These are phyloP conservation scores for Lophium mytilinum DNA, from an alignment of 495 filamentous ascomycete genomes.

Conservation along the genomic window DNA sequence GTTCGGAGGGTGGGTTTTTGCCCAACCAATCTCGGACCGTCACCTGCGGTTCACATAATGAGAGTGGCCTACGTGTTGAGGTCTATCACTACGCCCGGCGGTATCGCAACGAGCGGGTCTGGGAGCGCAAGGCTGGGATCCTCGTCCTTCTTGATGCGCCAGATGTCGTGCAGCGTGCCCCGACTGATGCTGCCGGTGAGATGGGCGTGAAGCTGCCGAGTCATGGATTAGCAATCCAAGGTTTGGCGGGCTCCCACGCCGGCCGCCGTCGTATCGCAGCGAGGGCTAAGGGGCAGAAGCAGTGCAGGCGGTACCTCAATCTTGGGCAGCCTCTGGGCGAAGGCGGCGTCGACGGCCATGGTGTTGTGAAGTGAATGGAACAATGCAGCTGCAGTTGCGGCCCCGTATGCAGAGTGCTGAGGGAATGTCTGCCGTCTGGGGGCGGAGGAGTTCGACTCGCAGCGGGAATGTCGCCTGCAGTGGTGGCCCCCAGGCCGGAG, in stretches of 20 bases:
- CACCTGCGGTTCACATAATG: not conserved
- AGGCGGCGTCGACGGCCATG: conserved; percentile 9
- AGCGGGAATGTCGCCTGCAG: too few species aligned
- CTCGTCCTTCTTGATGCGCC: conserved; percentile 47
- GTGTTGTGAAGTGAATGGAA: not conserved
- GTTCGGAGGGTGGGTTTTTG: too few species aligned
- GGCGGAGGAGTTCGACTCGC: too few species aligned
- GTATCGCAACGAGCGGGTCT: conserved; percentile 64
- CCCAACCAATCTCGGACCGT: too few species aligned
- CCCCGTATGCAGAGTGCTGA: not conserved
- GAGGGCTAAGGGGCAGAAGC: not conserved
- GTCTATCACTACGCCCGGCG: conserved; percentile 58
- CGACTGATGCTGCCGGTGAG: conserved; percentile 74
- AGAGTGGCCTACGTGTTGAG: conserved; percentile 50
- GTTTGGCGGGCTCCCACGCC: too few species aligned
- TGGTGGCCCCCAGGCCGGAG: too few species aligned
- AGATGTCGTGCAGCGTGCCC: conserved; percentile 68
- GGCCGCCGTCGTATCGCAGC: too few species aligned
- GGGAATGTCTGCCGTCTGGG: not conserved
- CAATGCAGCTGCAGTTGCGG: too few species aligned
- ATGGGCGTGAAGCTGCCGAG: conserved; percentile 67
- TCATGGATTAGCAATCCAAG: conserved; percentile 6
- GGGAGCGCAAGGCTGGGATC: conserved; percentile 46
- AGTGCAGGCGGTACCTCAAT: conserved; percentile 23
- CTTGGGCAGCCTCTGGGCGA: conserved; percentile 28